phyloP scores from a whole-genome alignment of 805 yeast genomes.

The Wickerhamomyces ciferrii region DNA sequence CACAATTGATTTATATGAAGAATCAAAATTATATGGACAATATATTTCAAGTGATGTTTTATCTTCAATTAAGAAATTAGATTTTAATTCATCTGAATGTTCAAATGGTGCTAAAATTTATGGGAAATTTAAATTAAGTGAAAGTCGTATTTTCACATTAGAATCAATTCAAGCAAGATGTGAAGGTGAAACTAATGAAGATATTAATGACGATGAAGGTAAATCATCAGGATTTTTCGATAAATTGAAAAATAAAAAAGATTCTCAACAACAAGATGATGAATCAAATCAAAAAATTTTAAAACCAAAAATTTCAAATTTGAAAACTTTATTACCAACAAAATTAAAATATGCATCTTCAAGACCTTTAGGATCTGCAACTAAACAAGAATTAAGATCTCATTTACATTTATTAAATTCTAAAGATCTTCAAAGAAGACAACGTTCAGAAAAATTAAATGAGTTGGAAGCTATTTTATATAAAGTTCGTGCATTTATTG shows the following conservation, averaged over 20 bases:
- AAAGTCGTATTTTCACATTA: slow-evolving; percentile 45
- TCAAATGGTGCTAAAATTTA: slow-evolving; percentile 27
- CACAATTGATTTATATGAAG: slow-evolving; percentile 31
- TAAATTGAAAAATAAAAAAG: slow-evolving; percentile 10
- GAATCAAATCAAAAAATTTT: slow-evolving; percentile 17
- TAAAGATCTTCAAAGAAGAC: slow-evolving; percentile 49
- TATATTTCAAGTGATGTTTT: slow-evolving; percentile 15
- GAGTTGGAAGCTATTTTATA: slow-evolving; percentile 71
- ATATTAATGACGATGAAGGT: slow-evolving; percentile 7
- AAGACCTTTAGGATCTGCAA: slow-evolving; percentile 42
- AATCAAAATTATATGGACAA: slow-evolving; percentile 14
- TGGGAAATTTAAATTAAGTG: slow-evolving; percentile 40
- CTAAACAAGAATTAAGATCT: slow-evolving; percentile 38
- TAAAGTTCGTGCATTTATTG: slow-evolving; percentile 54
- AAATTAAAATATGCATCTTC: slow-evolving; percentile 33
- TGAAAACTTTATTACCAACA: slow-evolving; percentile 5
- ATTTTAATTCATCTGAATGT: slow-evolving; percentile 33
- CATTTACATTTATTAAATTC: slow-evolving; percentile 48
- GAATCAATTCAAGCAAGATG: slow-evolving; percentile 42
- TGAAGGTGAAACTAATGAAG: slow-evolving; percentile 12
- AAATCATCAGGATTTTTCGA: slow-evolving; percentile 11
- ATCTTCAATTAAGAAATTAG: slow-evolving; percentile 18
- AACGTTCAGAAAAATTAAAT: slow-evolving; percentile 57
- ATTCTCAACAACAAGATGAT: slow-evolving; percentile 7
- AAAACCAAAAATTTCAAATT: slow-evolving; percentile 1